phyloP scores from a whole-genome alignment of 371 early-diverging fungal genomes.

The Thermomucor indicae-seudaticae region DNA sequence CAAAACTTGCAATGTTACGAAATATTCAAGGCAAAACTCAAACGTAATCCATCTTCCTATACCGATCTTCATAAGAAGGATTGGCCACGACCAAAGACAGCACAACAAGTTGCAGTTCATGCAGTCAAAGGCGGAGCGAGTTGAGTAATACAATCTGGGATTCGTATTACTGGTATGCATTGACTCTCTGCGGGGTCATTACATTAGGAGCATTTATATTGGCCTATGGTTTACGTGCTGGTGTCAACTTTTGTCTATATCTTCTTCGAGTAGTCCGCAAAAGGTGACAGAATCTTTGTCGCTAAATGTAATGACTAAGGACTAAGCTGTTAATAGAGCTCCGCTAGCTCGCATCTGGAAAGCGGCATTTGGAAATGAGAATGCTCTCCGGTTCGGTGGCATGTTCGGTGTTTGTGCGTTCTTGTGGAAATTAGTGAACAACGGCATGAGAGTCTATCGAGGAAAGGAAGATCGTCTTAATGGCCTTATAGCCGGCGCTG shows the following conservation, averaged over 20 bases:
- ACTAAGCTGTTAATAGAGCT: slow-evolving; percentile 26
- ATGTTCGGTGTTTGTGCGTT: slow-evolving; percentile 75
- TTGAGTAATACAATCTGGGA: slow-evolving; percentile 11
- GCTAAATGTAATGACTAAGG: neutral
- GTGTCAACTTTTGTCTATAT: slow-evolving; percentile 47
- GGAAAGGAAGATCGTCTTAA: slow-evolving; percentile 59
- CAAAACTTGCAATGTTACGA: slow-evolving; percentile 15
- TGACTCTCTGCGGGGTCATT: neutral
- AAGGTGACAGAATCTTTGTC: slow-evolving; percentile 22
- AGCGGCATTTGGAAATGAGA: slow-evolving; percentile 48
- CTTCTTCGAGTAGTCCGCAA: slow-evolving; percentile 38
- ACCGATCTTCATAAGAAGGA: slow-evolving; percentile 21
- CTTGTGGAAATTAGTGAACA: slow-evolving; percentile 72
- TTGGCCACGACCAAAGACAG: slow-evolving; percentile 34
- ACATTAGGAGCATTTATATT: slow-evolving; percentile 40
- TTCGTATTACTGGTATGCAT: neutral
- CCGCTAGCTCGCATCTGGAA: slow-evolving; percentile 30
- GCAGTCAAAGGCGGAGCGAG: slow-evolving; percentile 44
- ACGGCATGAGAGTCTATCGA: slow-evolving; percentile 53
- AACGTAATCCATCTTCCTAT: slow-evolving; percentile 30
- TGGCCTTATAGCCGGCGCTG: slow-evolving; percentile 54
- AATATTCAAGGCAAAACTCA: slow-evolving; percentile 31
- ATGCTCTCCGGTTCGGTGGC: slow-evolving; percentile 60
- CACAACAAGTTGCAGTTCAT: slow-evolving; percentile 32
- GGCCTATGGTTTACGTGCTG: slow-evolving; percentile 45